A percentile compares a stretch with the other conserved stretches of the same genome.
Evolutionary conservation across 345 rosid genomes (phyloP).

Genomic region (Aegle marmelos): DNA sequence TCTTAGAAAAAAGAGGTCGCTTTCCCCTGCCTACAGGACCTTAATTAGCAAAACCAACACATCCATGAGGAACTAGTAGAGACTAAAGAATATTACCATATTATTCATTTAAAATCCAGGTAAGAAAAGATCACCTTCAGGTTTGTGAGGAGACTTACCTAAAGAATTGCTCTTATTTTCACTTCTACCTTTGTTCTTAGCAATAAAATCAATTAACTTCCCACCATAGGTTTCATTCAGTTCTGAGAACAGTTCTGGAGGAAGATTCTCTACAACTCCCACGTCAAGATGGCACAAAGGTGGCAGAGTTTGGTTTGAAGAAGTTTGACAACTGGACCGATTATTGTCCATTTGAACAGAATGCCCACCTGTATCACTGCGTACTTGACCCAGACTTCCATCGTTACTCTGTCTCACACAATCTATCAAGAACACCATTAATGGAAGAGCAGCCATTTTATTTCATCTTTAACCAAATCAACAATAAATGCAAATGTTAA

Average conservation of each 20-base stretch:
- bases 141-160: constrained; percentile 19
- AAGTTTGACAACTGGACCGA: constrained; percentile 23
- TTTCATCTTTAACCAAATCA: not conserved
- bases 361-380: constrained; percentile 25
- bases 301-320: constrained; percentile 45
- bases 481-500: not conserved
- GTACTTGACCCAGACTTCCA: constrained; percentile 31
- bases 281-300: constrained; percentile 71
- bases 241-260: constrained; percentile 73
- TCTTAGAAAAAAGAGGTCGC: constrained; percentile 22
- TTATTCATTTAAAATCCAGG: not conserved
- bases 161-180: constrained; percentile 22
- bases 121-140: constrained; percentile 34
- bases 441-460: not conserved
- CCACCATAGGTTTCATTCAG: constrained; percentile 80
- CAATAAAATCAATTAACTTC: constrained; percentile 55
- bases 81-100: not conserved
- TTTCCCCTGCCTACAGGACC: constrained; percentile 22
- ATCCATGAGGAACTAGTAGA: constrained; percentile 12
- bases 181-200: constrained; percentile 43
- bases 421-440: constrained; percentile 38
- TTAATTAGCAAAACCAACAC: not conserved
- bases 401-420: constrained; percentile 22
- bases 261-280: constrained; percentile 81
- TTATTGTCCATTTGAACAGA: constrained; percentile 34